Evolutionary conservation across 2,329 filamentous ascomycete genomes (phyloP).

Genomic region (Cercospora canescens): DNA sequence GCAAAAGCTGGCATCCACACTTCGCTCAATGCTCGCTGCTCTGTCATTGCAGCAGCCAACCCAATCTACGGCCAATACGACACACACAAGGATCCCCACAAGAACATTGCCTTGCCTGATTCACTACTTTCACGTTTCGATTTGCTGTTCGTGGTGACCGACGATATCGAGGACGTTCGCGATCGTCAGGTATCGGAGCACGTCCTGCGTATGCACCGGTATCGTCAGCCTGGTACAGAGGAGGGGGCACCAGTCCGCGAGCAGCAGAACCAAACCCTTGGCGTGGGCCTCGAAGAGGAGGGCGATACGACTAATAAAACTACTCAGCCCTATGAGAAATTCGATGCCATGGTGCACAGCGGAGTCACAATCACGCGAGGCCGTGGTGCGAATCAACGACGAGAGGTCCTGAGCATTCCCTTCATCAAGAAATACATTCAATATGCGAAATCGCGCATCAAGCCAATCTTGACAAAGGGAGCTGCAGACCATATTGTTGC

Average conservation of each 20-base stretch:
- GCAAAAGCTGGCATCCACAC: conserved; percentile 98
- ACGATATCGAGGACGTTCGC: conserved; percentile 92
- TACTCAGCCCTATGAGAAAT: conserved; percentile 94
- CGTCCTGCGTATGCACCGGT: conserved; percentile 94
- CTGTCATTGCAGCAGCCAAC: conserved; percentile 93
- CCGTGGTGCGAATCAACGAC: conserved; percentile 71
- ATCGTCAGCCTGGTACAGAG: conserved; percentile 87
- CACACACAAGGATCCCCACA: conserved; percentile 96
- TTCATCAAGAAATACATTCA: conserved; percentile 99
- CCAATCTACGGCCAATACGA: conserved; percentile 98
- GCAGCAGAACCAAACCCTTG: conserved; percentile 77
- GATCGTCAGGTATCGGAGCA: conserved; percentile 94
- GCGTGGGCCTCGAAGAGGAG: conserved; percentile 78
- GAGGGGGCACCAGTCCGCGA: conserved; percentile 94
- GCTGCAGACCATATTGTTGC: conserved; percentile 89
- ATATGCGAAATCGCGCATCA: conserved; percentile 89
- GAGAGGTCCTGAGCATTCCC: conserved; percentile 89
- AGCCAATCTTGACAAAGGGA: conserved; percentile 85
- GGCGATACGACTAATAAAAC: conserved; percentile 68
- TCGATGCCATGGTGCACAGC: conserved; percentile 91
- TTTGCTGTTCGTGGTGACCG: conserved; percentile 94
- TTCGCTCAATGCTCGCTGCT: conserved; percentile 92
- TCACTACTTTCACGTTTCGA: conserved; percentile 98
- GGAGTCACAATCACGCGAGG: conserved; percentile 78
- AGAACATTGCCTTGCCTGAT: conserved; percentile 96